Conservation (phyloP, 257 asterid genomes). For the Solanum rostratum region DNA sequence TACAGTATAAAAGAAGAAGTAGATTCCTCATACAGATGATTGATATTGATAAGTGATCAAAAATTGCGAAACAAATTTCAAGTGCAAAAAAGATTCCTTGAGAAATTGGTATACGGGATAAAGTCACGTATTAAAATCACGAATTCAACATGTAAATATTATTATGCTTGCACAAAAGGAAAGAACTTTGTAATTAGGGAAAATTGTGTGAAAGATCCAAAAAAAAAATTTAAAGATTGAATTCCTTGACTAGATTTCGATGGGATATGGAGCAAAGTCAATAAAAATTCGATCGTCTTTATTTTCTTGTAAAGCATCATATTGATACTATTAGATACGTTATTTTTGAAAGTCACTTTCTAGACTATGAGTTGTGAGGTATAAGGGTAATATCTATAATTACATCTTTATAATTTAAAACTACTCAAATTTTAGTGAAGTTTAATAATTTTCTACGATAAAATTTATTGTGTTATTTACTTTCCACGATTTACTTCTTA, state of each 20-base stretch:
- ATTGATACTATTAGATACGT: not conserved
- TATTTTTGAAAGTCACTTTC: no score
- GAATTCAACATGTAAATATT: not conserved
- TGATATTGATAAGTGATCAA: no score
- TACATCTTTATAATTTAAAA: no score
- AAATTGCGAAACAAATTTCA: not conserved
- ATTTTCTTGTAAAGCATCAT: not conserved
- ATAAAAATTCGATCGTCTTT: not conserved
- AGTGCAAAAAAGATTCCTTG: not conserved
- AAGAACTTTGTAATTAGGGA: not conserved
- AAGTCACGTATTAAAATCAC: not conserved
- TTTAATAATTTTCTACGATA: no score
- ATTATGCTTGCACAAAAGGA: not conserved
- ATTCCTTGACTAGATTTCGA: no score
- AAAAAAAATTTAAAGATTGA: no score
- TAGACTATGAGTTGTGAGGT: no score
- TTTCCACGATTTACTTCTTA: no score
- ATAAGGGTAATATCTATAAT: no score
- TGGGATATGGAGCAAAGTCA: not conserved
- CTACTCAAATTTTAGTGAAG: not conserved
- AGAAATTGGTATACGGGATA: not conserved
- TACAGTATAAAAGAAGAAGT: accelerated
- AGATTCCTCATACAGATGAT: not conserved
- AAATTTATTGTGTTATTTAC: no score
- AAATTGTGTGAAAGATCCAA: not conserved